Conservation (phyloP, 2,329 filamentous ascomycete species). For the Mariannaea sp. region DNA sequence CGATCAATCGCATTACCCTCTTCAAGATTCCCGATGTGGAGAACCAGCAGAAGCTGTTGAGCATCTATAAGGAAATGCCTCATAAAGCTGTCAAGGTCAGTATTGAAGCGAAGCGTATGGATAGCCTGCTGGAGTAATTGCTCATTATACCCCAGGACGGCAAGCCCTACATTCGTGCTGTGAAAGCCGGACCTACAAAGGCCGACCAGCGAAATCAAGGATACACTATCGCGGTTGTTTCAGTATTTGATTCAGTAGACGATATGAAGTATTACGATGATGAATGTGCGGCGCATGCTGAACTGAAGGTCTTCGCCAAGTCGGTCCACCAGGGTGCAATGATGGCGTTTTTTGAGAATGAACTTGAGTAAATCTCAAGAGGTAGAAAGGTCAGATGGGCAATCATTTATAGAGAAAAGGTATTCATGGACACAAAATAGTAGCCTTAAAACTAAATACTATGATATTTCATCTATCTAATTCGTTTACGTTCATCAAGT, state of each 20-base stretch:
- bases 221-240: constrained; percentile 61
- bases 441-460: too few species aligned
- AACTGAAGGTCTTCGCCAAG: constrained; percentile 41
- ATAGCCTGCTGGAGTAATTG: fast-evolving
- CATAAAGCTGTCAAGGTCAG: constrained; percentile 40
- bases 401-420: too few species aligned
- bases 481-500: too few species aligned
- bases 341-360: constrained; percentile 57
- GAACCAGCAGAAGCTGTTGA: constrained; percentile 39
- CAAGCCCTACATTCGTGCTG: constrained; percentile 62
- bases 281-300: constrained; percentile 41
- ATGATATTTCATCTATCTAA: too few species aligned
- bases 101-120: background rate
- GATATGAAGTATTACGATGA: constrained; percentile 68
- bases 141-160: constrained; percentile 52
- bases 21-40: constrained; percentile 45
- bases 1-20: constrained; percentile 39
- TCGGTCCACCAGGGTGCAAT: constrained; percentile 46
- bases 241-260: constrained; percentile 59
- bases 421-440: too few species aligned
- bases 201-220: constrained; percentile 61
- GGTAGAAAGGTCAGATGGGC: too few species aligned
- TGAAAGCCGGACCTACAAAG: constrained; percentile 54
- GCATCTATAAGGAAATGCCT: constrained; percentile 42
- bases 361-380: constrained; percentile 8